A percentile compares a stretch with the other conserved stretches of the same genome.
phyloP scores from a whole-genome alignment of 495 filamentous ascomycete species.

The Trichoderma asperelloides region DNA sequence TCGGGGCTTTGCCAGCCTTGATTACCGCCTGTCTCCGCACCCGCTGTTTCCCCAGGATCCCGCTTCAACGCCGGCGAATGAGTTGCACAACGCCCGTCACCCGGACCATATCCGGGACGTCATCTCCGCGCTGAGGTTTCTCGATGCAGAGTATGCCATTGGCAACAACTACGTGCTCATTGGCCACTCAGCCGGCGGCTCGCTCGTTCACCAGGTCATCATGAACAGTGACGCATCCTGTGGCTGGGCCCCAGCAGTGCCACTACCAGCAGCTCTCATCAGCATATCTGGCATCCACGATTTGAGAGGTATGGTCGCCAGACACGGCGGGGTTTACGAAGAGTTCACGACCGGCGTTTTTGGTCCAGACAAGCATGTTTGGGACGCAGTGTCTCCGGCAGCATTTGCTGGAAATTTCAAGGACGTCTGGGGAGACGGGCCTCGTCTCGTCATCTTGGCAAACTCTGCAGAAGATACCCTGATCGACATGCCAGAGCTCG shows the following conservation, averaged over 20 bases:
- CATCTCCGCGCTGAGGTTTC: constrained; percentile 47
- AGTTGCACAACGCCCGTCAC: constrained; percentile 41
- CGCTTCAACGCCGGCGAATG: constrained; percentile 15
- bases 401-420: not conserved
- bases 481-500: constrained; percentile 45
- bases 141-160: constrained; percentile 48
- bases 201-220: constrained; percentile 60
- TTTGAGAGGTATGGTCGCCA: constrained; percentile 42
- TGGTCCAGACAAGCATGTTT: constrained; percentile 42
- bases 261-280: constrained; percentile 39
- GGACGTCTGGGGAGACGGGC: not conserved
- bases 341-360: constrained; percentile 57
- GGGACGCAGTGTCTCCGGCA: constrained; percentile 46
- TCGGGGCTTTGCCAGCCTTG: constrained; percentile 59
- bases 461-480: constrained; percentile 54
- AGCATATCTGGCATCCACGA: constrained; percentile 64
- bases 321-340: constrained; percentile 45
- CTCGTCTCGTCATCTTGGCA: constrained; percentile 33
- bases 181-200: constrained; percentile 72
- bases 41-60: constrained; percentile 47
- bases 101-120: constrained; percentile 72
- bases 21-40: constrained; percentile 74
- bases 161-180: constrained; percentile 49
- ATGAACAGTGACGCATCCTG: constrained; percentile 26
- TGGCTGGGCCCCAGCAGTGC: constrained; percentile 15